These are phyloP conservation scores for Aphanocladium album DNA, from an alignment of 2,329 filamentous ascomycete species.

Conservation along the genomic window DNA sequence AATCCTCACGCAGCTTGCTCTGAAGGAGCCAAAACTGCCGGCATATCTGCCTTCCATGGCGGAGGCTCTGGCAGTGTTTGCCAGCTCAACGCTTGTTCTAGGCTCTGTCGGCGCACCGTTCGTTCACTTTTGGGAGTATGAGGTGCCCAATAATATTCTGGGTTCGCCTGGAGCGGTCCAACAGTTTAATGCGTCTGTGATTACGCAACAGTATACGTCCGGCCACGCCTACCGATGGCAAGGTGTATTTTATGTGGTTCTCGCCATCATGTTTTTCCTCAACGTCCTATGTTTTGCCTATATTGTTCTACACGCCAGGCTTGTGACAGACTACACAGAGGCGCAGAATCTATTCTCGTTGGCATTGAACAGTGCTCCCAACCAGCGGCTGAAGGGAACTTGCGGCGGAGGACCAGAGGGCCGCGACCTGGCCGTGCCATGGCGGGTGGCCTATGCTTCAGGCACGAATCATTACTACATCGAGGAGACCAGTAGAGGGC, in stretches of 20 bases:
- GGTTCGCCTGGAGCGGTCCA: slow-evolving; percentile 42
- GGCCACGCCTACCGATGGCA: slow-evolving; percentile 59
- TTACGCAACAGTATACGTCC: slow-evolving; percentile 65
- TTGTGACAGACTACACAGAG: slow-evolving; percentile 75
- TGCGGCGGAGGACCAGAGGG: slow-evolving; percentile 34
- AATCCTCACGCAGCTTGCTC: slow-evolving; percentile 49
- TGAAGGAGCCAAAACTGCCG: slow-evolving; percentile 37
- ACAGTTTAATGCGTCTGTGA: slow-evolving; percentile 58
- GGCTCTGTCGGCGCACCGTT: slow-evolving; percentile 57
- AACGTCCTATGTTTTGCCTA: slow-evolving; percentile 63
- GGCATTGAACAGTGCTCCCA: slow-evolving; percentile 55
- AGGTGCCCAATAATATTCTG: slow-evolving; percentile 29
- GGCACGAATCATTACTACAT: slow-evolving; percentile 40
- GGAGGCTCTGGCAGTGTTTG: slow-evolving; percentile 68
- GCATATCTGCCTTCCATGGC: slow-evolving; percentile 59
- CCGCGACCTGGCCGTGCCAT: slow-evolving; percentile 35
- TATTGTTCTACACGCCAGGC: slow-evolving; percentile 46
- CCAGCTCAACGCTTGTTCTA: slow-evolving; percentile 60
- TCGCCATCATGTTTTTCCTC: slow-evolving; percentile 60
- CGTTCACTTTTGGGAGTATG: slow-evolving; percentile 49
- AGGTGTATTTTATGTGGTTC: slow-evolving; percentile 60
- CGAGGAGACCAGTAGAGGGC: slow-evolving; percentile 28
- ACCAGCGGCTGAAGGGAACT: slow-evolving; percentile 30
- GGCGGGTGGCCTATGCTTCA: slow-evolving; percentile 35
- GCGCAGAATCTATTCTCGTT: slow-evolving; percentile 70